These are phyloP conservation scores for Ophiostoma montium DNA, from an alignment of 2,329 filamentous ascomycete species.

Conservation along the genomic window DNA sequence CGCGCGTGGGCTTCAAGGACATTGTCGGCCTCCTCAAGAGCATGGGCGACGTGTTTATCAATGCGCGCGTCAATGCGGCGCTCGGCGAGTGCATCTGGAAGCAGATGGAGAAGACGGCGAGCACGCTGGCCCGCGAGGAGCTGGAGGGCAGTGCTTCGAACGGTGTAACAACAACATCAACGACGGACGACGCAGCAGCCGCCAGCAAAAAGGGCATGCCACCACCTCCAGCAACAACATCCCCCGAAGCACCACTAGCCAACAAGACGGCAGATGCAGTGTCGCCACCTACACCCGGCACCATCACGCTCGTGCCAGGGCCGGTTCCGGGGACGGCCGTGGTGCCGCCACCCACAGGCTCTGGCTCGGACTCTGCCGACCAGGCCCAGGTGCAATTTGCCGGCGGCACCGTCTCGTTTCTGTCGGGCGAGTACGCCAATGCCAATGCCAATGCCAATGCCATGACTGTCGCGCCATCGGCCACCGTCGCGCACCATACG, in stretches of 20 bases:
- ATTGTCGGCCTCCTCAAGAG: constrained; percentile 38
- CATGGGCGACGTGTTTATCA: constrained; percentile 44
- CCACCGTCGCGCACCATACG: not conserved
- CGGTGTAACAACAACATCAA: not conserved
- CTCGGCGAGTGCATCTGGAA: constrained; percentile 40
- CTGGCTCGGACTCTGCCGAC: not conserved
- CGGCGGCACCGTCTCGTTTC: not conserved
- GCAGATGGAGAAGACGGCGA: constrained; percentile 42
- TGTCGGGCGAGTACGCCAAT: not conserved
- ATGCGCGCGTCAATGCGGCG: constrained; percentile 35
- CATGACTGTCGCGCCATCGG: not conserved
- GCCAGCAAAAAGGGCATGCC: not conserved
- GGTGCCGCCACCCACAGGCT: not conserved
- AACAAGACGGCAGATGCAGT: not conserved
- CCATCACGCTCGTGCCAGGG: not conserved
- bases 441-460: not conserved
- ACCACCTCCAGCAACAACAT: not conserved
- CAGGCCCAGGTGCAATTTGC: not conserved
- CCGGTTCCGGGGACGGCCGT: not conserved
- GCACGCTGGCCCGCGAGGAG: constrained; percentile 21
- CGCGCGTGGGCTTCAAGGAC: constrained; percentile 37
- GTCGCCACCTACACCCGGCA: not conserved
- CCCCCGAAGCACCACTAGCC: not conserved
- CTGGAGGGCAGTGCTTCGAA: constrained; percentile 1
- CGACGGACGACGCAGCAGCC: not conserved